These are phyloP conservation scores for Emydomyces testavorans DNA, from an alignment of 2,329 filamentous ascomycete genomes.

Conservation along the genomic window DNA sequence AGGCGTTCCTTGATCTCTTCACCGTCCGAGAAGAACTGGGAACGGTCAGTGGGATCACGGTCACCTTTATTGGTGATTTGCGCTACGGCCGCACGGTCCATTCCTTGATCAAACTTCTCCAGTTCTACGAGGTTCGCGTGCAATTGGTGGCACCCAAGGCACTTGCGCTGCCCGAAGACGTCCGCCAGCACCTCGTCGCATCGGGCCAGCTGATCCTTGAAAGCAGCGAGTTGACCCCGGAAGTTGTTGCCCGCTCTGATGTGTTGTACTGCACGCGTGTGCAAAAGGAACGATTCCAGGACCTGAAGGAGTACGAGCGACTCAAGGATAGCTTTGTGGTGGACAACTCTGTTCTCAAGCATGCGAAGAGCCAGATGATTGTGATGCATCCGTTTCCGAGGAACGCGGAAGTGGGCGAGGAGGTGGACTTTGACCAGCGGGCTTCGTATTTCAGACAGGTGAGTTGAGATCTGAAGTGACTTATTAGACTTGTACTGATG, in stretches of 20 bases:
- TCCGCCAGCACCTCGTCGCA: slow-evolving; percentile 58
- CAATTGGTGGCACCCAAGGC: slow-evolving; percentile 79
- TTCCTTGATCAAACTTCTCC: slow-evolving; percentile 84
- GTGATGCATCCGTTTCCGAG: slow-evolving; percentile 92
- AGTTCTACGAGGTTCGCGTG: slow-evolving; percentile 88
- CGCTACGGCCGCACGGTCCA: slow-evolving; percentile 90
- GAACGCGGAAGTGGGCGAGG: slow-evolving; percentile 85
- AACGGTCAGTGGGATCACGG: slow-evolving; percentile 86
- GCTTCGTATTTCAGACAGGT: slow-evolving; percentile 99
- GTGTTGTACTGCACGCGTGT: slow-evolving; percentile 95
- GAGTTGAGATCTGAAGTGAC: slow-evolving; percentile 35
- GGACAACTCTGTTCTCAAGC: slow-evolving; percentile 77
- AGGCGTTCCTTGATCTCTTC: slow-evolving; percentile 95
- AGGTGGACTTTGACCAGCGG: slow-evolving; percentile 93
- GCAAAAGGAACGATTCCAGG: slow-evolving; percentile 91
- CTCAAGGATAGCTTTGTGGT: slow-evolving; percentile 84
- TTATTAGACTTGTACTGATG: slow-evolving; percentile 2
- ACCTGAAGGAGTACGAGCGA: slow-evolving; percentile 64
- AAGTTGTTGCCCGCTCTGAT: slow-evolving; percentile 75
- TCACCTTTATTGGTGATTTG: slow-evolving; percentile 91
- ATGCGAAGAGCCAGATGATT: slow-evolving; percentile 85
- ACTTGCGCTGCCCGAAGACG: slow-evolving; percentile 62
- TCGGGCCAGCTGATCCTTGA: slow-evolving; percentile 69
- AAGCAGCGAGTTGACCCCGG: slow-evolving; percentile 66
- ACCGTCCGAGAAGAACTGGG: slow-evolving; percentile 96